Conservation (phyloP, 352 stramenopile genomes). For the Phytophthora pisi region DNA sequence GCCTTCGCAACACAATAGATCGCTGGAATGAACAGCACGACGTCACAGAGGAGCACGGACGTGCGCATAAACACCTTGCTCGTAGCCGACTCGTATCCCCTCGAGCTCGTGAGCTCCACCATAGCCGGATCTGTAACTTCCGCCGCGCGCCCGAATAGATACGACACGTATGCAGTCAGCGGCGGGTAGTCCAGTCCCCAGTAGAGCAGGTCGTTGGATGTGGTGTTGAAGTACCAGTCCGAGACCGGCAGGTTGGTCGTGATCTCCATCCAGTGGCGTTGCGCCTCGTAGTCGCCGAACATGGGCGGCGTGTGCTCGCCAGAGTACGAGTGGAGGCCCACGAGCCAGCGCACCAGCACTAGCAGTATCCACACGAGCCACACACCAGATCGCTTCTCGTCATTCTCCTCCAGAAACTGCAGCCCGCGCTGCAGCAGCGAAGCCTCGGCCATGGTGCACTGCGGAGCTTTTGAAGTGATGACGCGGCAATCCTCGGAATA, state of each 20-base stretch:
- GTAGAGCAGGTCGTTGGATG: slow-evolving; percentile 94
- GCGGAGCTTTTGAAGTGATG: slow-evolving; percentile 16
- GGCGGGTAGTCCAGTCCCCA: slow-evolving; percentile 99
- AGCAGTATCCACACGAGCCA: slow-evolving; percentile 62
- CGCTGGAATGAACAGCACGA: slow-evolving; percentile 90
- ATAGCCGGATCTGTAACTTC: slow-evolving; percentile 84
- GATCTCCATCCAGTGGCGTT: slow-evolving; percentile 99
- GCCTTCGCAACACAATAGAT: slow-evolving; percentile 50
- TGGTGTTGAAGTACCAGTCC: slow-evolving; percentile 96
- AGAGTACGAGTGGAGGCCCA: slow-evolving; percentile 85
- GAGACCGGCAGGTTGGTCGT: slow-evolving; percentile 92
- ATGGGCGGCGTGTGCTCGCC: slow-evolving; percentile 76
- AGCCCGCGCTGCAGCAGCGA: slow-evolving; percentile 53
- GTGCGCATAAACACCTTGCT: slow-evolving; percentile 93
- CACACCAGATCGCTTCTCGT: slow-evolving; percentile 45
- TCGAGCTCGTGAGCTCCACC: slow-evolving; percentile 79
- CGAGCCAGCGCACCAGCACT: slow-evolving; percentile 75
- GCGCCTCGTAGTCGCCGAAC: slow-evolving; percentile 98
- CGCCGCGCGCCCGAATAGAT: slow-evolving; percentile 79
- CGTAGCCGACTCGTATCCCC: slow-evolving; percentile 84
- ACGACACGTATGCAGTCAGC: slow-evolving; percentile 92
- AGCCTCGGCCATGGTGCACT: slow-evolving; percentile 3
- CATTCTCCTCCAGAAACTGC: slow-evolving; percentile 62
- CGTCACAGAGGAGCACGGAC: slow-evolving; percentile 94
- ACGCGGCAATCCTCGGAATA: slow-evolving; percentile 21